phyloP scores from a whole-genome alignment of 257 asterid species.

The Euphrasia confusa region DNA sequence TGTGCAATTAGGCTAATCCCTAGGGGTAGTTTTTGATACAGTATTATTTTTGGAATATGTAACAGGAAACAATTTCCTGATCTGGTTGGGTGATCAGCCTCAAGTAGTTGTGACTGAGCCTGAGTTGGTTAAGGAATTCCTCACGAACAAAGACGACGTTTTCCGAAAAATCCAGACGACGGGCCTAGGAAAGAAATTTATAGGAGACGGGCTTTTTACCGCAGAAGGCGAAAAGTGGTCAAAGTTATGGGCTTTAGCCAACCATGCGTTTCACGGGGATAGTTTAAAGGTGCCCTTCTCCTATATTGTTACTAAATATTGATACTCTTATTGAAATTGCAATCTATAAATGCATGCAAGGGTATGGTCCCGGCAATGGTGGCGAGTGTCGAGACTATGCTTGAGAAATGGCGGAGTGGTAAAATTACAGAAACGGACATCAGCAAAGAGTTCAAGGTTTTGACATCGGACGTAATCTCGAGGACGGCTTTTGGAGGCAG shows the following conservation, averaged over 20 bases:
- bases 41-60: too few relatives aligned
- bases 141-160: constrained; percentile 35
- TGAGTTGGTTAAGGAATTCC: constrained; percentile 46
- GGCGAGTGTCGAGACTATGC: constrained; percentile 40
- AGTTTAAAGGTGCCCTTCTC: constrained; percentile 34
- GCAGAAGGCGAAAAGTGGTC: constrained; percentile 52
- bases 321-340: not conserved
- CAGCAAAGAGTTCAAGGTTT: constrained; percentile 34
- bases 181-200: constrained; percentile 26
- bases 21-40: too few relatives aligned
- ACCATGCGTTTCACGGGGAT: constrained; percentile 58
- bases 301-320: too few relatives aligned
- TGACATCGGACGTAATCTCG: constrained; percentile 56
- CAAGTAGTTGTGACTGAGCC: constrained; percentile 44
- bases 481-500: constrained; percentile 66
- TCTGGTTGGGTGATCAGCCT: constrained; percentile 46
- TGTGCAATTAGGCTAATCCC: too few relatives aligned
- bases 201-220: constrained; percentile 44
- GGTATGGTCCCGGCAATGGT: constrained; percentile 53
- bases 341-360: constrained; percentile 20
- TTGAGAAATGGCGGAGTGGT: constrained; percentile 35
- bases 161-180: constrained; percentile 24
- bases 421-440: constrained; percentile 43
- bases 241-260: constrained; percentile 47
- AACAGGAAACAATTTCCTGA: constrained; percentile 41